A percentile compares a stretch with the other conserved stretches of the same genome.
Evolutionary conservation across 2,329 filamentous ascomycete species (phyloP).

Genomic region (Nothophaeocryptopus gaeumannii): DNA sequence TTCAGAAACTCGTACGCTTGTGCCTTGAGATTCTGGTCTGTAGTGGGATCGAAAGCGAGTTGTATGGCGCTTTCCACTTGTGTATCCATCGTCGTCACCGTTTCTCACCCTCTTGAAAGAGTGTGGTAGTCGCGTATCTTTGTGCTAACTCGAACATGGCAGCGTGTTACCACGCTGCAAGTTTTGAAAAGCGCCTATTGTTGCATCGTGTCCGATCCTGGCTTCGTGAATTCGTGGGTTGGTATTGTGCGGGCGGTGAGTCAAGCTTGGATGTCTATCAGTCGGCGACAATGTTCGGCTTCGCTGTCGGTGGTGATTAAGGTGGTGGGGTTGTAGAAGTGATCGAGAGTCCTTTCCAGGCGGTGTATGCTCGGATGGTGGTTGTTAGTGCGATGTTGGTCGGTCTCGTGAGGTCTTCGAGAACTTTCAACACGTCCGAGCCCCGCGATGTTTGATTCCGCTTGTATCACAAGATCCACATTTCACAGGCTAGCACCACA

Average conservation of each 20-base stretch:
- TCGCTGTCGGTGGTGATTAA: too few relatives aligned
- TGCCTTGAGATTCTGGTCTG: conserved; percentile 69
- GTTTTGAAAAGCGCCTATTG: conserved; percentile 8
- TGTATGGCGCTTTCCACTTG: conserved; percentile 94
- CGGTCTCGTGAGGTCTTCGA: too few relatives aligned
- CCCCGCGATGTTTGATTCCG: too few relatives aligned
- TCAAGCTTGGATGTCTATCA: background rate
- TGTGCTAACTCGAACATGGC: conserved; percentile 15
- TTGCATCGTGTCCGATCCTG: conserved; percentile 5
- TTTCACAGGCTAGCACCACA: too few relatives aligned
- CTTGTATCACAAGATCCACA: too few relatives aligned
- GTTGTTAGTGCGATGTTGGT: too few relatives aligned
- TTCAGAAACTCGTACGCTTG: conserved; percentile 79
- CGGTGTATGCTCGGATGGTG: too few relatives aligned
- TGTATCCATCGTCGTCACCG: conserved; percentile 30
- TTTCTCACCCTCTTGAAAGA: background rate
- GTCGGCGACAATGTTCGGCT: too few relatives aligned
- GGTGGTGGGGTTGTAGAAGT: too few relatives aligned
- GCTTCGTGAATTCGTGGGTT: too few relatives aligned
- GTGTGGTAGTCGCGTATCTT: conserved; percentile 7
- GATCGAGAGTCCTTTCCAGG: too few relatives aligned
- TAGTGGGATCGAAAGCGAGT: conserved; percentile 81
- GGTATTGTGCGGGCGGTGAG: conserved; percentile 1
- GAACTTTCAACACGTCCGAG: too few relatives aligned
- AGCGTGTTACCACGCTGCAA: conserved; percentile 15